phyloP scores from a whole-genome alignment of 768 basidiomycete genomes.

The Pholiota conissans region DNA sequence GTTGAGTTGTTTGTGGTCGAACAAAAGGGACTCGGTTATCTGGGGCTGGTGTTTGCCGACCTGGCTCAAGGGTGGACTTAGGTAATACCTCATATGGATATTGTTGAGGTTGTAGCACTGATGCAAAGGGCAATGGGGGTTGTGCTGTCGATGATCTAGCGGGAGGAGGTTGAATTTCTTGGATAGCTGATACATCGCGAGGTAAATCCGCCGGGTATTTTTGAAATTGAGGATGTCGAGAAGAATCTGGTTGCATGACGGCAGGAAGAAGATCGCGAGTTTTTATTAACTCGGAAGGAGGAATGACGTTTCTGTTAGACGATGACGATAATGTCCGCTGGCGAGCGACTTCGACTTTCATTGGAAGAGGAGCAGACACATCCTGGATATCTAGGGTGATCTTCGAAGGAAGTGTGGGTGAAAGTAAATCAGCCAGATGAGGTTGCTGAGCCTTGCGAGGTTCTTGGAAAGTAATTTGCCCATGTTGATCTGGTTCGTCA shows the following conservation, averaged over 20 bases:
- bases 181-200: neutral
- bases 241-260: neutral
- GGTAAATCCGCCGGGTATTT: neutral
- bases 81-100: neutral
- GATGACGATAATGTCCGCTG: slow-evolving; percentile 1
- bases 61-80: neutral
- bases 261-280: neutral
- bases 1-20: neutral
- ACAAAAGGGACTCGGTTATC: neutral
- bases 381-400: neutral
- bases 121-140: neutral
- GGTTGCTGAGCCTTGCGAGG: slow-evolving; percentile 29
- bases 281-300: neutral
- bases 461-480: neutral
- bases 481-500: neutral
- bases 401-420: slow-evolving; percentile 18
- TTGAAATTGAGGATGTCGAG: neutral
- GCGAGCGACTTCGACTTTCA: neutral
- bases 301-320: neutral
- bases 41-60: neutral
- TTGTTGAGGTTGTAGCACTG: neutral
- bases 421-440: slow-evolving; percentile 34
- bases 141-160: neutral
- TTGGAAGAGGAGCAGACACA: neutral
- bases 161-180: neutral